Base-by-base conservation (phyloP, 2,329 filamentous ascomycete species). In the Thielaviopsis ethacetica region DNA sequence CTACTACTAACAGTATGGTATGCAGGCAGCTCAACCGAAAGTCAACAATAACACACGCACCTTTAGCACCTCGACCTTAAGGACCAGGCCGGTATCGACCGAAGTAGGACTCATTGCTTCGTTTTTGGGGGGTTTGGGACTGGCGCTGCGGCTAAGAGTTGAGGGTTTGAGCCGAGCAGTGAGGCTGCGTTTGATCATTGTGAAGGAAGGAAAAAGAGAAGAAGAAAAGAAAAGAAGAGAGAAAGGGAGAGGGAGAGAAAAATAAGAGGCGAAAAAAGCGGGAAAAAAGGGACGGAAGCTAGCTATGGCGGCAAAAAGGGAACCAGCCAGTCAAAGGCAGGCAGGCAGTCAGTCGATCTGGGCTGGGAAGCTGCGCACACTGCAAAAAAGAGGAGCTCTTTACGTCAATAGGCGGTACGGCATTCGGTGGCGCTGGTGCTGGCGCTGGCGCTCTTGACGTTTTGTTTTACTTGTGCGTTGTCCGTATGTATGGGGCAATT, bases 121-220 rank as follows among this genome's bases (percentile, higher is more conserved):
- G 55, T 41, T 56, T 56, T 53, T 59, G 22, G 54, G 38, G 22
- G 44, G 49, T 56, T 54, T 61, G 62, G 75, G 74, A 62, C 75
- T 77, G 52, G 67, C 67, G 62, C 69, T 75, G 53, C 77, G 73
- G 65, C 76, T 79, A 66, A 68, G 69, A 53, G 69, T 65, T 60
- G 70, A 68, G 21, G 76, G 75, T 64, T 69, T 71, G 44, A 82
- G 70, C 57, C 78, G 75, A 62, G 71, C 73, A 59, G 79, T 77
- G 62, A 81, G 75, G 66, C 81, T 80, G 68, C 77, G 77, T 63
- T 79, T 76, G 78, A 81, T 81, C 67, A 63, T 63, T 34, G 38
- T 58, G 30, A 53, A n/a, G n/a, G 22, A 52, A 26, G 24, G 26
- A 59, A 50, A 57, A 57, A 44, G 17, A 51, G 44, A 56, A 44